A percentile compares a stretch with the other conserved stretches of the same genome.
Evolutionary conservation across 2,329 filamentous ascomycete species (phyloP).

Genomic region (Neofusicoccum sp.): DNA sequence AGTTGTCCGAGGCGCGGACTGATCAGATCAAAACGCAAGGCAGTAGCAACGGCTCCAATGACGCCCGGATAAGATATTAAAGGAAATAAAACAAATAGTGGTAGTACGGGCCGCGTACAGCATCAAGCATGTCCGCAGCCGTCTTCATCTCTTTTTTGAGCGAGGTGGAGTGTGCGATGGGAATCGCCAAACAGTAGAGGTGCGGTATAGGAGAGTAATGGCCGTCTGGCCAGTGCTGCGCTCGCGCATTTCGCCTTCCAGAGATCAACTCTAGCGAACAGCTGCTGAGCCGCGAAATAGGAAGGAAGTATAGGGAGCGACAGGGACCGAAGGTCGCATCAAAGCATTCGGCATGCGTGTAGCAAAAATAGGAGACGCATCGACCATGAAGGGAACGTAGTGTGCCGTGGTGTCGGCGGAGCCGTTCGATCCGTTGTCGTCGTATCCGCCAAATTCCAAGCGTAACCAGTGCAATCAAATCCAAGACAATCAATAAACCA

Average conservation of each 20-base stretch:
- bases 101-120: neutral
- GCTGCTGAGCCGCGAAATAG: neutral
- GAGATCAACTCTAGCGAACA: neutral
- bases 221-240: neutral
- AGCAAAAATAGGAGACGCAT: neutral
- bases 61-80: neutral
- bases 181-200: neutral
- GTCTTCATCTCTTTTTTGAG: neutral
- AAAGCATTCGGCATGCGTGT: neutral
- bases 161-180: neutral
- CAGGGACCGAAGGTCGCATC: neutral
- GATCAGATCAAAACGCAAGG: too few relatives aligned
- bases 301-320: neutral
- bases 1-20: neutral
- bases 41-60: too few relatives aligned
- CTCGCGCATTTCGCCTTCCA: neutral
- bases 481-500: constrained; percentile 6
- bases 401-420: neutral
- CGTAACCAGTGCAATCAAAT: constrained; percentile 6
- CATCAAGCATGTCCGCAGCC: neutral
- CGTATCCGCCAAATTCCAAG: neutral
- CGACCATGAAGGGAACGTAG: neutral
- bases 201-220: neutral
- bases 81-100: neutral
- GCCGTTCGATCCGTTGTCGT: neutral